These are phyloP conservation scores for Pleurotus eryngii DNA, from an alignment of 768 basidiomycete genomes.

Conservation along the genomic window DNA sequence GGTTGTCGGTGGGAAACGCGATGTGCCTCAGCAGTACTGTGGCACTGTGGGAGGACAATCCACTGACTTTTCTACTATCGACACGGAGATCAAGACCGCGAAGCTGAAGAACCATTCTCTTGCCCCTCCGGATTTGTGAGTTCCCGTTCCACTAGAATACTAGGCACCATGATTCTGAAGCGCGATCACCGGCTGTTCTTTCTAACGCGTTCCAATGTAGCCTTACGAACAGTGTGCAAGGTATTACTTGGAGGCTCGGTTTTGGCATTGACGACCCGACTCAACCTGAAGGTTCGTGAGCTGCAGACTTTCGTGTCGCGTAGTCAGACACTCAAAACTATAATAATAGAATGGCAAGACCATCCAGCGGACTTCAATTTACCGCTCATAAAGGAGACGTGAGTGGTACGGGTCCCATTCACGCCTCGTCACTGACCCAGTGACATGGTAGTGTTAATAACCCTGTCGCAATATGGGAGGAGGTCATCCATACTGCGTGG, in stretches of 20 bases:
- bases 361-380: slow-evolving; percentile 51
- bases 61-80: slow-evolving; percentile 53
- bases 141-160: slow-evolving; percentile 7
- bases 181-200: background rate
- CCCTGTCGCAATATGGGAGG: slow-evolving; percentile 53
- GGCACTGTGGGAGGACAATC: slow-evolving; percentile 65
- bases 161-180: background rate
- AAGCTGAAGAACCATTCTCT: slow-evolving; percentile 51
- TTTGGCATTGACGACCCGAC: slow-evolving; percentile 50
- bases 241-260: slow-evolving; percentile 61
- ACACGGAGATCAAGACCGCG: slow-evolving; percentile 56
- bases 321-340: background rate
- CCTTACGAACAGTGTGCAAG: slow-evolving; percentile 53
- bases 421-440: background rate
- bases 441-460: slow-evolving; percentile 44
- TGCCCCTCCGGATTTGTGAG: slow-evolving; percentile 60
- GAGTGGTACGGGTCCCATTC: slow-evolving; percentile 20
- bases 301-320: background rate
- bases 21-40: slow-evolving; percentile 51
- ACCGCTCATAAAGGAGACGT: slow-evolving; percentile 47
- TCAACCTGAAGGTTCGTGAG: slow-evolving; percentile 50
- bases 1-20: slow-evolving; percentile 52
- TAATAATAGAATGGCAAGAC: slow-evolving; percentile 54
- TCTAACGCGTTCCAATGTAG: slow-evolving; percentile 20
- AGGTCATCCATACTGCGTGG: slow-evolving; percentile 23